phyloP scores from a whole-genome alignment of 139 green algal species.

The Nannochloris sp. region DNA sequence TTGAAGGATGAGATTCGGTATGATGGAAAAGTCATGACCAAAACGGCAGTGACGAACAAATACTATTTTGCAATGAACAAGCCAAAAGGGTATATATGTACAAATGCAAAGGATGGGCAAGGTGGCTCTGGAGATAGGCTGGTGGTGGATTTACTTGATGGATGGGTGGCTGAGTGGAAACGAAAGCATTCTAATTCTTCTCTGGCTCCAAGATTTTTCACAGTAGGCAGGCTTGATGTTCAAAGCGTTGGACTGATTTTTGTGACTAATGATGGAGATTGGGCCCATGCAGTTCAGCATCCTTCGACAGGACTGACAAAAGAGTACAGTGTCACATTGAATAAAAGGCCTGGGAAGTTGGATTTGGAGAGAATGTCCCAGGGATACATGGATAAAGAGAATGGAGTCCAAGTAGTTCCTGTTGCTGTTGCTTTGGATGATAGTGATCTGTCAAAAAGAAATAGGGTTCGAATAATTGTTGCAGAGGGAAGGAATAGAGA shows the following conservation, averaged over 20 bases:
- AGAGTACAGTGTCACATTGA: slow-evolving; percentile 65
- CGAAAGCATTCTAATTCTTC: not conserved
- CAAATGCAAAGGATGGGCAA: slow-evolving; percentile 13
- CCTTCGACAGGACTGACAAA: slow-evolving; percentile 49
- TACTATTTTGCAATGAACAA: slow-evolving; percentile 61
- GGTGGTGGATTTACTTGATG: slow-evolving; percentile 28
- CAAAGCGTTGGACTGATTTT: slow-evolving; percentile 81
- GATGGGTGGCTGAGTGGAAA: slow-evolving; percentile 19
- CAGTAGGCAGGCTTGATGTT: slow-evolving; percentile 88
- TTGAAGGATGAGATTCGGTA: slow-evolving; percentile 48
- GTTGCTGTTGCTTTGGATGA: slow-evolving; percentile 24
- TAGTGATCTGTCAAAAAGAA: slow-evolving; percentile 15
- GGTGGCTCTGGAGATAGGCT: slow-evolving; percentile 6
- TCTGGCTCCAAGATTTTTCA: slow-evolving; percentile 77
- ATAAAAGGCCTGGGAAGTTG: slow-evolving; percentile 18
- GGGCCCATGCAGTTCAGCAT: slow-evolving; percentile 61
- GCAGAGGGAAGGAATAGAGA: slow-evolving; percentile 78
- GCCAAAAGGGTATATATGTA: slow-evolving; percentile 81
- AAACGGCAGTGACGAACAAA: not conserved
- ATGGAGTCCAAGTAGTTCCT: slow-evolving; percentile 35
- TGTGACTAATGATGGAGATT: slow-evolving; percentile 92
- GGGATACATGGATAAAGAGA: slow-evolving; percentile 25
- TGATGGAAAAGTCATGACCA: slow-evolving; percentile 34
- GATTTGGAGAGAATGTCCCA: slow-evolving; percentile 39
- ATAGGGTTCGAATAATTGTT: slow-evolving; percentile 58